Evolutionary conservation across 257 asterid genomes (phyloP), one percentile per base, ranked within the genome.

Genomic region (Gardenia jasminoides): DNA sequence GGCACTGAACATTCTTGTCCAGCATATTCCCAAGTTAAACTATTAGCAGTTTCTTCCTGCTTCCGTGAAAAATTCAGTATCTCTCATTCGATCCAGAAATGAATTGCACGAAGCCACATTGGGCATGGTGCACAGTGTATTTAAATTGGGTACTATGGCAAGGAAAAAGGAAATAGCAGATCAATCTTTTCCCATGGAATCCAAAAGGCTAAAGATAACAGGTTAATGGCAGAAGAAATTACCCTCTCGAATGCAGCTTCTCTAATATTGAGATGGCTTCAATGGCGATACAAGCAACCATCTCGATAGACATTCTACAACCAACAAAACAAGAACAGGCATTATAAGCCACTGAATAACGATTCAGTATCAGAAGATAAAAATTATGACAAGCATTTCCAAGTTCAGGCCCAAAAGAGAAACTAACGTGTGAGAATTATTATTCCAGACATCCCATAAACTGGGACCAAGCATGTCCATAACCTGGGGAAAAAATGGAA

Each of bases 361-460:
- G 17, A 20, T 36, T 50, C 52, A 47, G 52, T 47, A 47, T 47
- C 12, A 47, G 22, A 62, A 22, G 24, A 17, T 31, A 44, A 65
- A 0, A 9, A 50, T 15, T 24, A 72, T 15, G 19, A 26, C 11
- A 44, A 16, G 59, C 44, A 16, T 12, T 36, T 56, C 67, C 84
- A 36, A 36, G n/a, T n/a, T n/a, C n/a, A n/a, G 41, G 41, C 41
- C 41, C 41, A 36, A 36, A 36, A 36, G 41, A 36, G 41, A 36
- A 36, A 36, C 94, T 82, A 82, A 92, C 96, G 88, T 76, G 70
- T 91, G 92, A 77, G 91, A 74, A 84, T 86, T 92, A 33, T 84
- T 88, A 79, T 88, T 94, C 98, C 98, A 94, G 59, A 92, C 87
- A 88, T 94, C 98, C 98, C 98, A 94, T 82, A 94, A 89, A 82